Base-by-base conservation (phyloP, 805 yeast species). In the Hanseniaspora vineae region DNA sequence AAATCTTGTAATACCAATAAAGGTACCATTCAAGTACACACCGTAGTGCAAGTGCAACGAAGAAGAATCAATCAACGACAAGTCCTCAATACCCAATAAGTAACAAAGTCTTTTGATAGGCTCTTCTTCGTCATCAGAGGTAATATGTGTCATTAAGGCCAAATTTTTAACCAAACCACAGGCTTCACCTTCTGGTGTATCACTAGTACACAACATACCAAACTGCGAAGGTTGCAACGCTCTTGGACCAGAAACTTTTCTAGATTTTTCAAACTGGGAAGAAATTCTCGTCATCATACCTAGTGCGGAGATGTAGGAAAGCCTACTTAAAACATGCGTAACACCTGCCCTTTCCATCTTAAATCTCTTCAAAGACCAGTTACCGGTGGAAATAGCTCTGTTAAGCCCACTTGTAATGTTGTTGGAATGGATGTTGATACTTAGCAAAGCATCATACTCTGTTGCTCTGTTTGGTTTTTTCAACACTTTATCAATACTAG, bases 321-420 rank as follows among this genome's bases (percentile, higher is more conserved):
- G 69, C 60, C 98, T 77, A 50, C 95, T 83, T 48, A 92, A 71
- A 39, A 92, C 97, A 64, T 92, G 98, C 2, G 98, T 92, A 46
- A 92, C 98, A 68, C 98, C 98, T 0, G 98, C 98, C 52, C 98
- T 78, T 68, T 92, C 98, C 99, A 92, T 92, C 81, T 89, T 90
- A 73, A 92, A 92, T 70, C 99, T 84, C 68, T 92, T 92, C 60
- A 92, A 74, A 2, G 97, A 87, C 99, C 99, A 92, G 65, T 92
- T 92, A 56, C 99, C 99, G 0, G 99, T 92, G 14, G 97, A 89
- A 44, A 92, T 92, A 42, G 99, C 97, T 59, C 97, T 76, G 62
- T 88, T 89, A 65, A 92, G 70, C 31, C 98, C 98, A 60, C 84
- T 83, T 13, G 98, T 87, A 54, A 92, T 89, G 59, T 89, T 88